phyloP scores from a whole-genome alignment of 108 stramenopile genomes.

The Aureococcus anophagefferens region DNA sequence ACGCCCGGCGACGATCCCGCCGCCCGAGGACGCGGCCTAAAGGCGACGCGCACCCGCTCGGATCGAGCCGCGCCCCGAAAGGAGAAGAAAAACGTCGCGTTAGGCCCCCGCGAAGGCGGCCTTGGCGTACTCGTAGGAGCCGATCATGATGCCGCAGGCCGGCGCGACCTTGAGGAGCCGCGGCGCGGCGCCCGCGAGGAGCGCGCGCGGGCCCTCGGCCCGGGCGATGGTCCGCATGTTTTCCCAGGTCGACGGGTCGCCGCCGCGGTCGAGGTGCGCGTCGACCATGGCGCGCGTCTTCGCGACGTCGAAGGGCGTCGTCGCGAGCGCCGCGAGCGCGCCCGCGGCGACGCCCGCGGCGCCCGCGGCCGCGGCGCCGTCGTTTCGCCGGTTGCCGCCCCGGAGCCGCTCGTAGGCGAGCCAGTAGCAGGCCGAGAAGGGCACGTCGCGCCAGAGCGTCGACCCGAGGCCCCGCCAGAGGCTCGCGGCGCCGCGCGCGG shows the following conservation, averaged over 20 bases:
- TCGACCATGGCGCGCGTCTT: constrained; percentile 61
- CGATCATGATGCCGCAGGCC: constrained; percentile 90
- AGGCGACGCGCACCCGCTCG: no score
- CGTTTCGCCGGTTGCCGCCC: no score
- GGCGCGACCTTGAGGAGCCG: constrained; percentile 82
- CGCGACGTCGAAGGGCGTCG: constrained; percentile 88
- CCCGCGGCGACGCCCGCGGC: constrained; percentile 55
- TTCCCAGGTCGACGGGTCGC: constrained; percentile 11
- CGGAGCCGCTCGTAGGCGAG: constrained; percentile 45
- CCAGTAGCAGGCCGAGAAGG: constrained; percentile 86
- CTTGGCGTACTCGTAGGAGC: constrained; percentile 79
- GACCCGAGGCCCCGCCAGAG: constrained; percentile 55
- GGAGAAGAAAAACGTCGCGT: no score
- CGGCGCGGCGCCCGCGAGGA: constrained; percentile 54
- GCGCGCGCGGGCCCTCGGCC: constrained; percentile 16
- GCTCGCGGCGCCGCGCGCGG: not conserved
- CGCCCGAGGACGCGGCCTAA: no score
- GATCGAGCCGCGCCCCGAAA: no score
- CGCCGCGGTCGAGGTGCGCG: not conserved
- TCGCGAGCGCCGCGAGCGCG: constrained; percentile 64
- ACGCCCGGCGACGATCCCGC: no score
- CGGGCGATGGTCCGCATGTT: constrained; percentile 20
- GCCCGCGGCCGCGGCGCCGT: constrained; percentile 6
- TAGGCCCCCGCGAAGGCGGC: constrained; percentile 14
- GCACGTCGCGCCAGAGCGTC: constrained; percentile 81